Percentiles rank a stretch among this genome's conserved stretches.
Evolutionary conservation across 2,329 filamentous ascomycete species (phyloP).

Genomic region (Sclerotinia trifoliorum): DNA sequence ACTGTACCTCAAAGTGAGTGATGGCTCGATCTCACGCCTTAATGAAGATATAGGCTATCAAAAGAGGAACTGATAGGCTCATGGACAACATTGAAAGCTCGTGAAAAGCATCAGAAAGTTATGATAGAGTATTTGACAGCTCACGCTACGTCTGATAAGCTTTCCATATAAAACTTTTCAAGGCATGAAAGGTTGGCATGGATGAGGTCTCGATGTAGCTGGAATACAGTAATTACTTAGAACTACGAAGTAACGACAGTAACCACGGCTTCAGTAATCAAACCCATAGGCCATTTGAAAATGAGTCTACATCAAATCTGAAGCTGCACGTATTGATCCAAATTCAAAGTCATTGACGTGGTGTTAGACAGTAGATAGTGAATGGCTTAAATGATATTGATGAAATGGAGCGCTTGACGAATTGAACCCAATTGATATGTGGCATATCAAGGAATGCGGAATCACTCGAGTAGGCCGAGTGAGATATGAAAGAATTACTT

Average conservation of each 20-base stretch:
- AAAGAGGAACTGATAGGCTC: neutral
- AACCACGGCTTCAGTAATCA: neutral
- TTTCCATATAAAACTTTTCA: neutral
- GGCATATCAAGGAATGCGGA: neutral
- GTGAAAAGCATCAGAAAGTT: neutral
- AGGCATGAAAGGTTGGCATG: neutral
- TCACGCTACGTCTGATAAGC: neutral
- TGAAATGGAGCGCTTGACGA: neutral
- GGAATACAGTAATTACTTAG: neutral
- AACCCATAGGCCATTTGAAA: neutral
- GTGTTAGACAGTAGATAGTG: neutral
- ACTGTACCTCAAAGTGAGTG: neutral
- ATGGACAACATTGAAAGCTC: no score
- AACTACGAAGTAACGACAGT: slow-evolving; percentile 2
- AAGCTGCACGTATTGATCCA: neutral
- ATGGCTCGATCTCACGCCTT: neutral
- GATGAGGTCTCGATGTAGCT: neutral
- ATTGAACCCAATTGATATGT: neutral
- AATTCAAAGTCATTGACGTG: neutral
- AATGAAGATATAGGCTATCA: neutral
- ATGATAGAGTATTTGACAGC: neutral
- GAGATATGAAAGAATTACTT: neutral
- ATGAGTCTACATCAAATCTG: neutral
- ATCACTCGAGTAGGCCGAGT: neutral
- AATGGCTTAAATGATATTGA: neutral